These are phyloP conservation scores for Quercus tomentella DNA, from an alignment of 331 rosid genomes.

Conservation along the genomic window DNA sequence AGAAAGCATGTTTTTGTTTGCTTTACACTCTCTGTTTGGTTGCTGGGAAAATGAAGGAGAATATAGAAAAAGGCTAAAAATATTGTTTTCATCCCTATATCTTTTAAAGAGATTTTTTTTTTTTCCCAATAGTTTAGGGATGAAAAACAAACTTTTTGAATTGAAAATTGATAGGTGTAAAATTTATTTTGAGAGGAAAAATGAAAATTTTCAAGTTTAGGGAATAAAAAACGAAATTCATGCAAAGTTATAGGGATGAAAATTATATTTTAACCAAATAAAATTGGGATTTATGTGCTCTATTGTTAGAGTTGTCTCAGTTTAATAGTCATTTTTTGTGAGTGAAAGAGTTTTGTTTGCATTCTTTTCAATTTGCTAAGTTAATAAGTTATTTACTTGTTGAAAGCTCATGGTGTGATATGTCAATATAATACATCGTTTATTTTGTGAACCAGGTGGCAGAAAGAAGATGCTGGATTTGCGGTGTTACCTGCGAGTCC, in stretches of 20 bases:
- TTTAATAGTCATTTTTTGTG: not conserved
- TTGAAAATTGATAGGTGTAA: too few relatives aligned
- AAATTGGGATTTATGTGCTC: too few relatives aligned
- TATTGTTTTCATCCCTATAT: too few relatives aligned
- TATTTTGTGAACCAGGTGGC: constrained; percentile 49
- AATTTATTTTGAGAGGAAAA: too few relatives aligned
- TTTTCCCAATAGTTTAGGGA: too few relatives aligned
- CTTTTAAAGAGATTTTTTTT: too few relatives aligned
- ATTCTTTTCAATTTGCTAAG: not conserved
- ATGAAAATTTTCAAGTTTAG: too few relatives aligned
- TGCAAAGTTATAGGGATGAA: too few relatives aligned
- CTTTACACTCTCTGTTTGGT: not conserved
- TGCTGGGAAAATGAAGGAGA: not conserved
- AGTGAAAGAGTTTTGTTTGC: not conserved
- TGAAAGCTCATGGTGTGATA: not conserved
- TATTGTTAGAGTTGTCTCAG: not conserved
- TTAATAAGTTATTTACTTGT: not conserved
- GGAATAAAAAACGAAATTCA: too few relatives aligned
- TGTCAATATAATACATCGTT: not conserved
- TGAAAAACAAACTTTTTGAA: too few relatives aligned
- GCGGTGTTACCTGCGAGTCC: constrained; percentile 50
- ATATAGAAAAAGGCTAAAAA: not conserved
- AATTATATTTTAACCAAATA: too few relatives aligned
- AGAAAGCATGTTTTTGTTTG: not conserved
- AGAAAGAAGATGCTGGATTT: constrained; percentile 75